A percentile compares a stretch with the other conserved stretches of the same genome.
Evolutionary conservation across 805 yeast species (phyloP).

Genomic region (Peterozyma xylosa): DNA sequence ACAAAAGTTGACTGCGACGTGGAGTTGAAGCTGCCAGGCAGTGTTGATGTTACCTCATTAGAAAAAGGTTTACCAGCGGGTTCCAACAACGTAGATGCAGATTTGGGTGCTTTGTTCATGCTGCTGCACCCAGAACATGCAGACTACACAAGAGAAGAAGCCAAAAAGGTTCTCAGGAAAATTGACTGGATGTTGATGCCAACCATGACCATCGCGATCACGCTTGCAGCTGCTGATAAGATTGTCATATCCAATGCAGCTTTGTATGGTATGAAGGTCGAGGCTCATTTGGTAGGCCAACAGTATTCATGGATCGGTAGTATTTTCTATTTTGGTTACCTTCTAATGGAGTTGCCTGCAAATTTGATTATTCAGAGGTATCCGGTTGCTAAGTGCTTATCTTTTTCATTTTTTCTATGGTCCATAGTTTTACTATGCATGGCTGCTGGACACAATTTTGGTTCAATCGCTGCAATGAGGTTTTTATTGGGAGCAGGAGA

Average conservation of each 20-base stretch:
- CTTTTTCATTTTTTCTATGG: constrained; percentile 31
- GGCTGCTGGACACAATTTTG: constrained; percentile 32
- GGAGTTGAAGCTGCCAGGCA: too few species aligned
- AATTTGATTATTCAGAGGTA: constrained; percentile 32
- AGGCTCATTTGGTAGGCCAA: constrained; percentile 35
- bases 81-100: constrained; percentile 8
- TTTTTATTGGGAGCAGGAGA: constrained; percentile 45
- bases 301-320: constrained; percentile 44
- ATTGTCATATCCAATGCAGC: constrained; percentile 19
- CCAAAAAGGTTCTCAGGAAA: constrained; percentile 12
- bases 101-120: constrained; percentile 17
- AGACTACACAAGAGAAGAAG: constrained; percentile 16
- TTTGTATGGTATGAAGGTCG: constrained; percentile 37
- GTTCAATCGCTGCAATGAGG: constrained; percentile 34
- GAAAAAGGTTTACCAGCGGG: too few species aligned
- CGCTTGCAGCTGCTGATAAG: constrained; percentile 16
- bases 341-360: constrained; percentile 34
- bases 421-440: constrained; percentile 32
- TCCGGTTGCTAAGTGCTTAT: constrained; percentile 30
- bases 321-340: constrained; percentile 41
- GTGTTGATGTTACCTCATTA: too few species aligned
- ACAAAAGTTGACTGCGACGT: too few species aligned
- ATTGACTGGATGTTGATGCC: constrained; percentile 16
- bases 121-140: constrained; percentile 17
- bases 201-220: constrained; percentile 12